These are phyloP conservation scores for Cladosporium sp. DNA, from an alignment of 2,329 filamentous ascomycete species.

Conservation along the genomic window DNA sequence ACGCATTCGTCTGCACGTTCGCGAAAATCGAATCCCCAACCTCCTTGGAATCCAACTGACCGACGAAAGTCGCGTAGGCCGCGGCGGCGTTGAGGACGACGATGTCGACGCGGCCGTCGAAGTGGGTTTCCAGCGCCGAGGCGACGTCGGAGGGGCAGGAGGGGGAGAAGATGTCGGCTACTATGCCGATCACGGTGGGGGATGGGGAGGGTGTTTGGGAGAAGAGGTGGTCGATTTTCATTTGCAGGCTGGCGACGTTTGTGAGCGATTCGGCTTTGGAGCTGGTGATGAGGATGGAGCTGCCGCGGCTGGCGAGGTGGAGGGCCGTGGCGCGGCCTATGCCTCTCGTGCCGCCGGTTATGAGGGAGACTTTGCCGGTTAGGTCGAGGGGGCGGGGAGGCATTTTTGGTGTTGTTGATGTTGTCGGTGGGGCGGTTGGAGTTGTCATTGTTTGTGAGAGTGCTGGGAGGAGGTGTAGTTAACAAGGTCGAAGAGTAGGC, in stretches of 20 bases:
- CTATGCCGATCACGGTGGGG: background rate
- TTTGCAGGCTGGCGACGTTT: background rate
- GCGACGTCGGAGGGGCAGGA: slow-evolving; percentile 9
- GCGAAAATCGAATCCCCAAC: slow-evolving; percentile 17
- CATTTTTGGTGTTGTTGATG: no score
- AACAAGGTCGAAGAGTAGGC: no score
- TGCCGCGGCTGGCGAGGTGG: background rate
- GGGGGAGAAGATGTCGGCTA: background rate
- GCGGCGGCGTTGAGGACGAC: slow-evolving; percentile 24
- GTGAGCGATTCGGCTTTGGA: background rate
- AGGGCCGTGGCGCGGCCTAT: slow-evolving; percentile 7
- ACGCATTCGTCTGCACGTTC: slow-evolving; percentile 25
- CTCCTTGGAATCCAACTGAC: slow-evolving; percentile 16
- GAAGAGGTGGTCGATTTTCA: background rate
- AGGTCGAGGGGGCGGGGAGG: background rate
- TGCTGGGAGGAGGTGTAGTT: no score
- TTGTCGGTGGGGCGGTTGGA: no score
- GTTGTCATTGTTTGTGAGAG: no score
- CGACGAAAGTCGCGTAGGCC: slow-evolving; percentile 16
- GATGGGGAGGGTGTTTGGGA: background rate
- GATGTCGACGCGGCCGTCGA: slow-evolving; percentile 23
- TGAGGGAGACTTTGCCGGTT: slow-evolving; percentile 16
- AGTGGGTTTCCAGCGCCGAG: slow-evolving; percentile 15
- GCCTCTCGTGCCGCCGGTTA: slow-evolving; percentile 16
- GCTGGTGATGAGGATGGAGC: background rate